Base-by-base conservation (phyloP, 192 early-diverging fungal species). In the Coemansia sp. region DNA sequence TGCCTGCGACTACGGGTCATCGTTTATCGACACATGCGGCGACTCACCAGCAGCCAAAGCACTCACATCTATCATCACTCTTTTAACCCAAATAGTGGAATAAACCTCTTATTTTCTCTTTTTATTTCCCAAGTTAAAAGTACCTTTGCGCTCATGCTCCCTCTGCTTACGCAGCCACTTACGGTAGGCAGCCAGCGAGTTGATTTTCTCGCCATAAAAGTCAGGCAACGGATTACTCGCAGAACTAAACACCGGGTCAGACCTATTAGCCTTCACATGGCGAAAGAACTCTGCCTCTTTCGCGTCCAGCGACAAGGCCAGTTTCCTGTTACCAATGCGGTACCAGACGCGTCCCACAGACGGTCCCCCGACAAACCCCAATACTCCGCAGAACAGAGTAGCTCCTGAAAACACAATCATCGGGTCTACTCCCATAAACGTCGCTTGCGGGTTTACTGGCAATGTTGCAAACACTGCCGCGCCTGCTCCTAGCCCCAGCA, bases 181-280 rank as follows among this genome's bases (percentile, higher is more conserved):
- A 39, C 93, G 84, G 68, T 97, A 97, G 43, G 85, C 91, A 8
- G 59, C 40, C 27, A 97, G 85, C 39, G 88, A 90, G 54, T 87
- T 86, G 76, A 97, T 91, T 67, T 92, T 93, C 63, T 97, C 93
- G 38, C 91, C 93, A 62, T 95, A 96, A 69, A 88, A 96, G 80
- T 95, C 92, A 15, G 93, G 93, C 59, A 93, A 81, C 53, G 88
- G 89, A 71, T 92, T 89, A 54, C 83, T 80, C 8, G 87, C 72
- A 8, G 87, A 89, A 58, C 88, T 84, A 27, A 85, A 70, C 29
- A 74, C 68, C 11, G 90, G 85, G 39, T 89, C 86, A 4, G 88
- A 87, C 9, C 90, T 68, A 65, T 91, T 88, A 24, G 66, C 74
- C 55, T 69, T 74, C 34, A 91, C 72, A 33, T 86, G 88, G 26